Percentiles rank a stretch among this genome's conserved stretches.
These are phyloP conservation scores for Dipteronia dyeriana DNA, from an alignment of 345 rosid species.

Conservation along the genomic window DNA sequence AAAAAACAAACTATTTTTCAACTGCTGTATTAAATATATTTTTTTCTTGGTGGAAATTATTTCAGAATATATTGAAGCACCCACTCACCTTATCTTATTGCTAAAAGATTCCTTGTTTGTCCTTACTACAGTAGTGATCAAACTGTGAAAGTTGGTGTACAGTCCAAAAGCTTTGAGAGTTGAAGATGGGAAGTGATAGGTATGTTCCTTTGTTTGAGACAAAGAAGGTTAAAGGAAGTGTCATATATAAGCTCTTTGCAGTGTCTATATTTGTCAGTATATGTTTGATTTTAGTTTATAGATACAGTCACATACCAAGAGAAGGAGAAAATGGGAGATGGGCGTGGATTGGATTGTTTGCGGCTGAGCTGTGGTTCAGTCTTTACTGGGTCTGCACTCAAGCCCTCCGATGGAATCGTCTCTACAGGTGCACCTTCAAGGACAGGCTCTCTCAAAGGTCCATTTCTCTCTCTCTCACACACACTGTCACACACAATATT, in stretches of 20 bases:
- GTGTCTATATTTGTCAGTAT: slow-evolving; percentile 33
- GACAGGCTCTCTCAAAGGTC: slow-evolving; percentile 52
- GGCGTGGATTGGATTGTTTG: slow-evolving; percentile 53
- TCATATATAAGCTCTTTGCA: slow-evolving; percentile 31
- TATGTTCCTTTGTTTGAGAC: slow-evolving; percentile 42
- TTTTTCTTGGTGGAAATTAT: too few species aligned
- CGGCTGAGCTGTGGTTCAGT: slow-evolving; percentile 53
- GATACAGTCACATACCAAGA: slow-evolving; percentile 33
- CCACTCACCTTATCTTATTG: too few species aligned
- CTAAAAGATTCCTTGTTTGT: too few species aligned
- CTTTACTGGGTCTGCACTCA: slow-evolving; percentile 50
- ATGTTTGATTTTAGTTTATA: slow-evolving; percentile 32
- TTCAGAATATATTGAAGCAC: too few species aligned
- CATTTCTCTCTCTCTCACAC: background rate
- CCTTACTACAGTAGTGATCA: too few species aligned
- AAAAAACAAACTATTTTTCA: too few species aligned
- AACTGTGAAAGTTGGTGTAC: too few species aligned
- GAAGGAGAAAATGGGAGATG: slow-evolving; percentile 29
- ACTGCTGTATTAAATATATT: too few species aligned
- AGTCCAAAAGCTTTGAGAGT: background rate
- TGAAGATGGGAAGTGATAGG: slow-evolving; percentile 20
- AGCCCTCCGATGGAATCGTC: slow-evolving; percentile 45
- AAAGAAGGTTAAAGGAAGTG: slow-evolving; percentile 26
- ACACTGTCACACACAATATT: background rate
- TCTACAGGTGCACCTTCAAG: slow-evolving; percentile 41